These are phyloP conservation scores for Erodium moschatum DNA, from an alignment of 441 rosid species.

Conservation along the genomic window DNA sequence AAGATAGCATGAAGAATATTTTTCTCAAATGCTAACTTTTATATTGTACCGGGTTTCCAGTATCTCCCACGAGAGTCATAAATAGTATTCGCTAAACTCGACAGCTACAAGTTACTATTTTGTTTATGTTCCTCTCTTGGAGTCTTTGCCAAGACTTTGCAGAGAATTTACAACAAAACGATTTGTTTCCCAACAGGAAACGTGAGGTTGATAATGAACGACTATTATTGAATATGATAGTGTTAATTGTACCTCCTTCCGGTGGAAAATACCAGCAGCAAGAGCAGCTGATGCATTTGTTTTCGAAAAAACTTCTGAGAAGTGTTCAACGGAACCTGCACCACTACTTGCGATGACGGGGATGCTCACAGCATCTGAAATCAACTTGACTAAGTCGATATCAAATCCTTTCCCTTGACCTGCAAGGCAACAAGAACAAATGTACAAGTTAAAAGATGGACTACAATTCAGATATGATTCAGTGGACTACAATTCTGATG, in stretches of 20 bases:
- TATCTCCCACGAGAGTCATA: no score
- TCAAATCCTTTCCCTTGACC: constrained; percentile 97
- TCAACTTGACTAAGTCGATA: constrained; percentile 57
- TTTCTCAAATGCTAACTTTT: neutral
- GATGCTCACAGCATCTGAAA: constrained; percentile 77
- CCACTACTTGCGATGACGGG: constrained; percentile 98
- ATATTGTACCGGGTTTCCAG: neutral
- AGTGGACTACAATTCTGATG: no score
- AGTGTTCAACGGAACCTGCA: constrained; percentile 70
- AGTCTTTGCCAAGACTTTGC: neutral
- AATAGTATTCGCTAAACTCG: no score
- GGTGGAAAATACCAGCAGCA: constrained; percentile 96
- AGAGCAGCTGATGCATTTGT: constrained; percentile 92
- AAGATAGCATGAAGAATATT: neutral
- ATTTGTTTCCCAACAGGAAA: neutral
- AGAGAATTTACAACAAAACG: neutral
- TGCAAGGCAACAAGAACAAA: constrained; percentile 24
- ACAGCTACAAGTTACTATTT: no score
- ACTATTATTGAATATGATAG: no score
- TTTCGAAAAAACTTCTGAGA: constrained; percentile 65
- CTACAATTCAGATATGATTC: no score
- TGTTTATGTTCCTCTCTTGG: no score
- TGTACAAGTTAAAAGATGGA: no score
- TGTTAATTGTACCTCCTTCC: constrained; percentile 60
- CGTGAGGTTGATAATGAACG: no score